Evolutionary conservation across 192 early-diverging fungal genomes (phyloP).

Genomic region (Backusella parvicylindrica): DNA sequence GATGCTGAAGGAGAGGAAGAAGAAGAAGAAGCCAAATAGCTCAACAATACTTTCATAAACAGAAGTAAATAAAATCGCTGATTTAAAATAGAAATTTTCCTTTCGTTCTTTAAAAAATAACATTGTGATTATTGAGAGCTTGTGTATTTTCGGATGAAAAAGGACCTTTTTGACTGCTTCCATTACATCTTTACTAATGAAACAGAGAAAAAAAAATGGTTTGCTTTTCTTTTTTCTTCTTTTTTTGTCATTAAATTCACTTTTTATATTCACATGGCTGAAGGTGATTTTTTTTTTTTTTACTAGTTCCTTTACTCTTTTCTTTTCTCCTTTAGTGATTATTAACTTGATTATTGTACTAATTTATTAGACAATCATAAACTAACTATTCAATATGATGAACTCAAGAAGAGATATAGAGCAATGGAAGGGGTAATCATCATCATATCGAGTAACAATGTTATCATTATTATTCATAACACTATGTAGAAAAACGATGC

Average conservation of each 20-base stretch:
- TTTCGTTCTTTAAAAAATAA: not conserved
- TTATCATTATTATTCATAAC: not conserved
- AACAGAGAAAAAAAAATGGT: not conserved
- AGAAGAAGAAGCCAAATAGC: not conserved
- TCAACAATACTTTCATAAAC: not conserved
- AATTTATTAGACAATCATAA: not conserved
- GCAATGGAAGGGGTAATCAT: not conserved
- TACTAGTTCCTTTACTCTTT: not conserved
- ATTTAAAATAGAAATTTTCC: not conserved
- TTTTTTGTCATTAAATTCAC: not conserved
- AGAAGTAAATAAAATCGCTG: not conserved
- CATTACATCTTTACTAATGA: not conserved
- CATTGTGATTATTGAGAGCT: not conserved
- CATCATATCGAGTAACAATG: not conserved
- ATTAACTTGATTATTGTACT: not conserved
- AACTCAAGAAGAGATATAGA: conserved; percentile 4
- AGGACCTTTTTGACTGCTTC: conserved; percentile 6
- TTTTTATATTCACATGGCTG: not conserved
- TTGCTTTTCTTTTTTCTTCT: not conserved
- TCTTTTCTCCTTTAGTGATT: not conserved
- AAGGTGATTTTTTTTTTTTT: not conserved
- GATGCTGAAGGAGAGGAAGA: not conserved
- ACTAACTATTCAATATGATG: not conserved
- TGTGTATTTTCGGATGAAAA: not conserved
- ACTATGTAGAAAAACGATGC: conserved; percentile 41